Evolutionary conservation across 2,329 filamentous ascomycete species (phyloP), one percentile per base, ranked within the genome.

Genomic region (Beauveria australis): DNA sequence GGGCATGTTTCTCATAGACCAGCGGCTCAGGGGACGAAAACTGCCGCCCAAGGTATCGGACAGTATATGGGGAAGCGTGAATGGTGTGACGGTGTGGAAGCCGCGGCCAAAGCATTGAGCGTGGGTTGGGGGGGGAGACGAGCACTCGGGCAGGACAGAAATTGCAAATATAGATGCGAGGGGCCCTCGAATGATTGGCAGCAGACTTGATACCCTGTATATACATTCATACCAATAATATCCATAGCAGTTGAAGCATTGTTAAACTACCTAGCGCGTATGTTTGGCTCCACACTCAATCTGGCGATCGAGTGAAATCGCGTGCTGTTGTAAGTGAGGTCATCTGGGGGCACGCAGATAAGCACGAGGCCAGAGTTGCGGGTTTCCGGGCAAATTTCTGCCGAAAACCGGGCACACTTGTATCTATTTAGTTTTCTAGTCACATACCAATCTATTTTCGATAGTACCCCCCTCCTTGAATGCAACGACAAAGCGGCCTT

Each of bases 1-100:
- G 1, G 90, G 90, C 10, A 80, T 91, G 76, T 94, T 90, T 89
- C 74, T 94, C 53, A 83, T 94, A 41, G 90, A 94, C 71, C 89
- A 92, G 77, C 78, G 89, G 62, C 75, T 94, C n/a, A 85, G 88
- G 65, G 91, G 90, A 1, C 77, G 89, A 62, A 94, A 94, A 76
- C 77, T 93, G 22, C 90, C 91, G 0, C 76, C 81, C 16, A 83
- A 81, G 67, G 88, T 93, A 10, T 81, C 81, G 56, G 84, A 87
- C 54, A 91, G 88, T 67, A 87, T 93, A 5, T 94, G 90, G 90
- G 81, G 79, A 33, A 91, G 88, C 67, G 89, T 79, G 22, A 77
- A 74, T 63, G 81, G 77, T 3, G 71, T 81, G 65, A 73, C 71
- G 66, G 72, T 78, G 12, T 61, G 67, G 56, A 68, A 66, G 60